Percentiles rank a stretch among this genome's conserved stretches.
Conservation (phyloP, 176 grass and related monocot species). For the Carex myosuroides region DNA sequence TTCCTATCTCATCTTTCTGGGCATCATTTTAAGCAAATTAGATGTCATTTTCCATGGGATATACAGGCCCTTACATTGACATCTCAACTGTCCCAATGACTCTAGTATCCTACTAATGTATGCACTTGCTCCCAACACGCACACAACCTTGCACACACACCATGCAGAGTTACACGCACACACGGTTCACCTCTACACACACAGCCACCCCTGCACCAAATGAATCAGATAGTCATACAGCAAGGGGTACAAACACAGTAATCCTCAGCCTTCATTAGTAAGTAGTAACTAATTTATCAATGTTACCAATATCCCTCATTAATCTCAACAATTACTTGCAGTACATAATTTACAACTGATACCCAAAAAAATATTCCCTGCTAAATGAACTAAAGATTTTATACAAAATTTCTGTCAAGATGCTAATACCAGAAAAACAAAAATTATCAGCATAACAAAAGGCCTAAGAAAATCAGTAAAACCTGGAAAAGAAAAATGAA, state of each 20-base stretch:
- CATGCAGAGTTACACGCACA: background rate
- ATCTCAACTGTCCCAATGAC: slow-evolving; percentile 16
- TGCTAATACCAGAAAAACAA: background rate
- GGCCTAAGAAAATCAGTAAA: background rate
- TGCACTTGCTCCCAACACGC: background rate
- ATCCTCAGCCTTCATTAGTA: background rate
- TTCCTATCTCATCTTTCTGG: background rate
- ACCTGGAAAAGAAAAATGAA: background rate
- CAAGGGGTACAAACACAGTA: background rate
- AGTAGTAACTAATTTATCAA: background rate
- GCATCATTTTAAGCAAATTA: background rate
- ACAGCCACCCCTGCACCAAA: background rate
- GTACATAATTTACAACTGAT: background rate
- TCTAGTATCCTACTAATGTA: background rate
- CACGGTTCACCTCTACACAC: no score
- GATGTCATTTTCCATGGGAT: slow-evolving; percentile 20
- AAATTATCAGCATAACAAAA: background rate
- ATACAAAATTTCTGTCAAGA: background rate
- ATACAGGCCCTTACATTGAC: background rate
- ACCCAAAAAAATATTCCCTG: background rate
- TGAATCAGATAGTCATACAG: background rate
- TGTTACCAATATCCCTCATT: background rate
- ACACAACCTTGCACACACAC: background rate
- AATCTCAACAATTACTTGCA: background rate
- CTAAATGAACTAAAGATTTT: slow-evolving; percentile 12